Evolutionary conservation across 2,329 filamentous ascomycete species (phyloP).

Genomic region (Aureobasidium melanogenum): DNA sequence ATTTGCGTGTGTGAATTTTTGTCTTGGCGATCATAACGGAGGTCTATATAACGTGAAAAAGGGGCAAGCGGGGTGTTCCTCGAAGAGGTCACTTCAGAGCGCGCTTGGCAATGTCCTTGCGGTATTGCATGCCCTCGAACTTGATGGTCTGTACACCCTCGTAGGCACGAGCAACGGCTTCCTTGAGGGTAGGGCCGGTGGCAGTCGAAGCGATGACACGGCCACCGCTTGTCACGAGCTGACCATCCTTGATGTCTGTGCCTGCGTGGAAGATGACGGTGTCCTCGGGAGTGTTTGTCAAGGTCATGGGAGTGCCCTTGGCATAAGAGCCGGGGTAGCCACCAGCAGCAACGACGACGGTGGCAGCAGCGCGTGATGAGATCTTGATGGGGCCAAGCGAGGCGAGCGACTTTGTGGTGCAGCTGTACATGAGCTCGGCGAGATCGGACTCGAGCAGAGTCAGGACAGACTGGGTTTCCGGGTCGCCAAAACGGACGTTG

Average conservation of each 20-base stretch:
- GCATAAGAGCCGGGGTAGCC: conserved; percentile 83
- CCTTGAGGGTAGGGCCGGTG: conserved; percentile 63
- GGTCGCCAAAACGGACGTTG: conserved; percentile 87
- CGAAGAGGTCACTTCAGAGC: background rate
- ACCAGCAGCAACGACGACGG: conserved; percentile 85
- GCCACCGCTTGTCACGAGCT: conserved; percentile 71
- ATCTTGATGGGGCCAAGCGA: conserved; percentile 26
- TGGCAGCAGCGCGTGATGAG: conserved; percentile 60
- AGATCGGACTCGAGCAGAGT: conserved; percentile 78
- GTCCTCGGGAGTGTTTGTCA: conserved; percentile 40
- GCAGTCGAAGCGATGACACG: conserved; percentile 91
- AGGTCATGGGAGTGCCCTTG: conserved; percentile 60
- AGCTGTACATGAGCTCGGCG: conserved; percentile 81
- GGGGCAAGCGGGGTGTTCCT: background rate
- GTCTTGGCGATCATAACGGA: conserved; percentile 6
- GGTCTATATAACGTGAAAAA: conserved; percentile 1
- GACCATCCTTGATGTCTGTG: conserved; percentile 55
- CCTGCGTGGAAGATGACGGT: conserved; percentile 81
- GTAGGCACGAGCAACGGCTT: conserved; percentile 84
- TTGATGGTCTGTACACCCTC: conserved; percentile 68
- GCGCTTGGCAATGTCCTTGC: conserved; percentile 66
- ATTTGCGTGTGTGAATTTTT: too few relatives aligned
- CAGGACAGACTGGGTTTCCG: conserved; percentile 80
- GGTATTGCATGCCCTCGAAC: conserved; percentile 84
- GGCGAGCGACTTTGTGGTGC: conserved; percentile 64